A percentile compares a stretch with the other conserved stretches of the same genome.
phyloP scores from a whole-genome alignment of 2,329 filamentous ascomycete species.

The Fusarium neocosmosporiellum region DNA sequence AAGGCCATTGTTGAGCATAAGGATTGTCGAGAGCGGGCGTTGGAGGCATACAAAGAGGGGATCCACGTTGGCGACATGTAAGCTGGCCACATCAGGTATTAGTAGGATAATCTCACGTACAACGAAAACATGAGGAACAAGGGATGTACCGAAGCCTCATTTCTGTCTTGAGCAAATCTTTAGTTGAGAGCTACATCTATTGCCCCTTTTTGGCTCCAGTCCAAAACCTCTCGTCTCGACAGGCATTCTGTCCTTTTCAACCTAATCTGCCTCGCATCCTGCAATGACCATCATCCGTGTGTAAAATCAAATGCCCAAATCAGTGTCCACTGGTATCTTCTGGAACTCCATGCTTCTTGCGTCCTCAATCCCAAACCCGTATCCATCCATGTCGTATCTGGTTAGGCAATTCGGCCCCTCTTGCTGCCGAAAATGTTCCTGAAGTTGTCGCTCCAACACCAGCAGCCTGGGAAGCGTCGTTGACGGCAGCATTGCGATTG shows the following conservation, averaged over 20 bases:
- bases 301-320: background rate
- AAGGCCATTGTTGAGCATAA: slow-evolving; percentile 80
- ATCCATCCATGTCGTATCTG: too few species aligned
- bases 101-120: too few species aligned
- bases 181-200: background rate
- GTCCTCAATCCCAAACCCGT: background rate
- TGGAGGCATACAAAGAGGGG: slow-evolving; percentile 75
- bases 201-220: background rate
- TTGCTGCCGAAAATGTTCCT: too few species aligned
- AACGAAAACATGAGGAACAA: too few species aligned
- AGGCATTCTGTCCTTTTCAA: background rate
- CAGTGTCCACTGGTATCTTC: background rate
- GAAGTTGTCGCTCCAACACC: too few species aligned
- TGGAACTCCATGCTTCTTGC: background rate
- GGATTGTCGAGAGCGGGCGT: slow-evolving; percentile 71
- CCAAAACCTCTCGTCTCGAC: background rate
- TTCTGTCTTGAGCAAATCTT: background rate
- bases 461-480: too few species aligned
- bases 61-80: slow-evolving; percentile 45
- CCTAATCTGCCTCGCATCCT: background rate
- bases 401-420: too few species aligned
- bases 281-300: background rate
- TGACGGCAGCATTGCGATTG: too few species aligned
- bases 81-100: too few species aligned
- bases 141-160: too few species aligned